phyloP scores from a whole-genome alignment of 495 filamentous ascomycete species.

The Aspergillus bridgeri region DNA sequence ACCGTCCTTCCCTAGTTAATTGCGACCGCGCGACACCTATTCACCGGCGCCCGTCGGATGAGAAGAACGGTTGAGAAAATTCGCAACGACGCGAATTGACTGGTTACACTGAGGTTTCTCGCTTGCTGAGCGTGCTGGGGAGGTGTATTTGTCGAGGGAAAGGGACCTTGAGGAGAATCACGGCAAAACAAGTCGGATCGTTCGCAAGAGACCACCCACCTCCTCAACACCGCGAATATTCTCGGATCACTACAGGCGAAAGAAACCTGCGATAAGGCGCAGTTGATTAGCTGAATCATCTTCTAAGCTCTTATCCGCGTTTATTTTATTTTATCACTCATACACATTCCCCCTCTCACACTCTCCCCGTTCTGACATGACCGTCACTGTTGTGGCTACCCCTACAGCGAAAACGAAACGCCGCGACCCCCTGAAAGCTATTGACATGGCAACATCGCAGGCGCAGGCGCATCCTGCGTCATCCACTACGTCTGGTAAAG shows the following conservation, averaged over 20 bases:
- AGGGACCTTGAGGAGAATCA: neutral
- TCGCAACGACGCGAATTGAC: neutral
- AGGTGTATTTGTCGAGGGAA: neutral
- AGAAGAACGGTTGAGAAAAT: neutral
- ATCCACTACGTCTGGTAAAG: slow-evolving; percentile 25
- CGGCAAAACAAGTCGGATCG: neutral
- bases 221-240: neutral
- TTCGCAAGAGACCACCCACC: no score
- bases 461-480: slow-evolving; percentile 40
- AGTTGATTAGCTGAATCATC: neutral
- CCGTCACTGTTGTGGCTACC: slow-evolving; percentile 41
- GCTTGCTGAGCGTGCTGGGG: neutral
- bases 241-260: neutral
- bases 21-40: slow-evolving; percentile 5
- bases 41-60: neutral
- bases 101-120: neutral
- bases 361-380: slow-evolving; percentile 40
- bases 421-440: slow-evolving; percentile 42
- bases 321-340: neutral
- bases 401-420: slow-evolving; percentile 40
- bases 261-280: neutral
- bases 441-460: slow-evolving; percentile 45
- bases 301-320: neutral
- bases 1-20: neutral
- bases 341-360: neutral